Percentiles rank a stretch among this genome's conserved stretches.
Conservation (phyloP, 2,329 filamentous ascomycete genomes). For the Phyllosticta capitalensis region DNA sequence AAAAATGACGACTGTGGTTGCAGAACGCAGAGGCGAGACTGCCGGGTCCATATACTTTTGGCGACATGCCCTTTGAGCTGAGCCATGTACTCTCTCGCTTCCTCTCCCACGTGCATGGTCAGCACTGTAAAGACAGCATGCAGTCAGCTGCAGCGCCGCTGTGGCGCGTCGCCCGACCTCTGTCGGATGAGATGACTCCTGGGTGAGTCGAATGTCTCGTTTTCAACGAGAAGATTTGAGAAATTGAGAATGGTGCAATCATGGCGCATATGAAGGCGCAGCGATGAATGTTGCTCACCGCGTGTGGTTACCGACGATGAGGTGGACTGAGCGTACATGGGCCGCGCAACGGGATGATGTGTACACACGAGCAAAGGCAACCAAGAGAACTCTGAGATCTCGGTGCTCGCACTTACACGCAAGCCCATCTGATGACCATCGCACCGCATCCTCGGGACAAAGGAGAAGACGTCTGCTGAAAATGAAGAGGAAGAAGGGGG, state of each 20-base stretch:
- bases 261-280: neutral
- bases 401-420: neutral
- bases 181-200: neutral
- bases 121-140: neutral
- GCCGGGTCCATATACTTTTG: neutral
- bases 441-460: neutral
- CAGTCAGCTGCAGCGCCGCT: neutral
- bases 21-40: neutral
- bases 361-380: neutral
- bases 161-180: neutral
- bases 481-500: neutral
- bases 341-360: neutral
- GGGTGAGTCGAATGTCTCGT: neutral
- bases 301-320: neutral
- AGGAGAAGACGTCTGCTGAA: neutral
- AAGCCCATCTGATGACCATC: neutral
- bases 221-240: neutral
- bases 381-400: neutral
- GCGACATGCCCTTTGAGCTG: neutral
- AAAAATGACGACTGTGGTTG: too few relatives aligned
- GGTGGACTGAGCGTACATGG: neutral
- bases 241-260: neutral
- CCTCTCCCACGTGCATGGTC: neutral
- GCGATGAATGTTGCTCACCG: neutral
- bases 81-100: neutral